Base-by-base conservation (phyloP, 306 rosid species). In the Calophaca sinica region DNA sequence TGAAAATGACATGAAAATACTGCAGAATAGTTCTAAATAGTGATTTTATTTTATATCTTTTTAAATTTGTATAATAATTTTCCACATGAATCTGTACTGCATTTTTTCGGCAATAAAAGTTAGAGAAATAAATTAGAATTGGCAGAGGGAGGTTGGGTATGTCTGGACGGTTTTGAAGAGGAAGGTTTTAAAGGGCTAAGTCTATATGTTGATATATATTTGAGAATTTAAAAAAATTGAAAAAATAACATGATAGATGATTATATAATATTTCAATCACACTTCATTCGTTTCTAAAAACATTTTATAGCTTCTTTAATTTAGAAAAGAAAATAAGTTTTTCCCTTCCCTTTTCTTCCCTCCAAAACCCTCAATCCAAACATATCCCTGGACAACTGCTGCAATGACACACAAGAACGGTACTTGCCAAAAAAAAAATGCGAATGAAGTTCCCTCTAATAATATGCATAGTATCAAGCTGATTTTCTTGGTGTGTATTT, bases 1-100 rank as follows among this genome's bases (percentile, higher is more conserved):
- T 42, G 78, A 81, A 84, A 81, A 6, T 64, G 88, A 84, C 44
- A 48, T 48, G 62, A 65, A 54, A 26, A 39, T 41, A 32, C 60
- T 66, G 11, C 79, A 50, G 57, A 52, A 4, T 60, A 61, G 71
- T 14, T 80, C 85, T 49, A 57, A 59, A 72, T 26, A 42, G 41
- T 75, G 42, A 74, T 65, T 68, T 55, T 64, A 38, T 20, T 13
- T 60, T 54, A 28, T 59, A 46, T 46, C 28, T 65, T 13, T 69
- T 11, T 48, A 62, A 31, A 2, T 61, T 59, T 53, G 74, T 48
- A 45, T 65, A 9, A 35, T 57, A 26, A 10, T 60, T 51, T 32
- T 52, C 31, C 5, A n/a, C 15, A 28, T 49, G 61, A 48, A 28
- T 58, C 20, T 68, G 45, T 70, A 38, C 32, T 45, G 58, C 44